phyloP scores from a whole-genome alignment of 2,329 filamentous ascomycete genomes.

The Escovopsis weberi region DNA sequence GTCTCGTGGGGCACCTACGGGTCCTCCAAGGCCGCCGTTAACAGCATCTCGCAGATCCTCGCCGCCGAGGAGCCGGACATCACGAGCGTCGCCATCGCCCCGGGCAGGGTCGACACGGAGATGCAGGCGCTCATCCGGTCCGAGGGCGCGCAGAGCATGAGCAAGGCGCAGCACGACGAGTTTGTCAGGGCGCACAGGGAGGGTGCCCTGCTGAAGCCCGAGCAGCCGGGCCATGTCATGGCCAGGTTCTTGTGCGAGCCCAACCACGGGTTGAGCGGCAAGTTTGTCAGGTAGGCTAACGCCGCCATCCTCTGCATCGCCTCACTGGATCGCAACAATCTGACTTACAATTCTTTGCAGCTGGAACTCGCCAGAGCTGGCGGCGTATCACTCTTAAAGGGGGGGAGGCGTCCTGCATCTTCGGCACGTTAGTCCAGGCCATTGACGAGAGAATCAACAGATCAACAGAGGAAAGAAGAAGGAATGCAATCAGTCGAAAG shows the following conservation, averaged over 20 bases:
- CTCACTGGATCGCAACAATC: no score
- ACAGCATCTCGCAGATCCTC: slow-evolving; percentile 62
- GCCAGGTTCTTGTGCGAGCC: slow-evolving; percentile 59
- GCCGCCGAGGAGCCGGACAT: slow-evolving; percentile 64
- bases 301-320: no score
- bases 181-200: slow-evolving; percentile 58
- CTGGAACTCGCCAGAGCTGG: slow-evolving; percentile 32
- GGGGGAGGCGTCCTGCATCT: slow-evolving; percentile 1
- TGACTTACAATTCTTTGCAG: slow-evolving; percentile 8
- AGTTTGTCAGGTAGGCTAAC: slow-evolving; percentile 48
- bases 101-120: slow-evolving; percentile 73
- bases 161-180: slow-evolving; percentile 41
- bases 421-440: slow-evolving; percentile 8
- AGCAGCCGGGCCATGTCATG: slow-evolving; percentile 77
- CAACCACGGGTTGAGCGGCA: slow-evolving; percentile 55
- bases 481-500: slow-evolving; percentile 55
- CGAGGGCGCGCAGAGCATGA: slow-evolving; percentile 33
- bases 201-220: slow-evolving; percentile 62
- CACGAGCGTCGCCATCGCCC: slow-evolving; percentile 56
- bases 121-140: slow-evolving; percentile 81
- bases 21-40: slow-evolving; percentile 68
- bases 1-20: slow-evolving; percentile 69
- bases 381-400: slow-evolving; percentile 33
- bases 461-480: not conserved
- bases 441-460: not conserved